These are phyloP conservation scores for Lagenaria siceraria DNA, from an alignment of 306 rosid species.

Conservation along the genomic window DNA sequence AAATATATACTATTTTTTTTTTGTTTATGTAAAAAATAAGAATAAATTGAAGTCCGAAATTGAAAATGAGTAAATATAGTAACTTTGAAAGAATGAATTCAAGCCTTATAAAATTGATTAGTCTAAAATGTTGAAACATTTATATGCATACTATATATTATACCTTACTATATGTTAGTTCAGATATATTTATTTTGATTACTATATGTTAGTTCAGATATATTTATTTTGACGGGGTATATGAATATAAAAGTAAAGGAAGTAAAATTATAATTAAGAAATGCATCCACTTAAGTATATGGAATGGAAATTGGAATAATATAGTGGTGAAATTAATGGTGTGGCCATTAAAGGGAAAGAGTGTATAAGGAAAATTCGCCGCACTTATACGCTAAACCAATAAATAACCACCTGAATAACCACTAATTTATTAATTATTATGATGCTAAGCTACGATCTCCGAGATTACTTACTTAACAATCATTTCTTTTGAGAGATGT, in stretches of 20 bases:
- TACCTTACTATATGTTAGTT: too few relatives aligned
- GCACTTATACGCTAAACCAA: constrained; percentile 1
- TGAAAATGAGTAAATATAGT: too few relatives aligned
- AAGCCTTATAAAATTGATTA: too few relatives aligned
- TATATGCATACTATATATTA: too few relatives aligned
- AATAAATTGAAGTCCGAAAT: too few relatives aligned
- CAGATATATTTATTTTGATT: too few relatives aligned
- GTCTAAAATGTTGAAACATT: too few relatives aligned
- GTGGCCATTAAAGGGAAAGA: not conserved
- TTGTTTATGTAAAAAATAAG: not conserved
- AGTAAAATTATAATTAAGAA: not conserved
- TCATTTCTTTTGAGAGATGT: not conserved
- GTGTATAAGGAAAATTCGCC: not conserved
- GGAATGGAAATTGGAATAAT: not conserved
- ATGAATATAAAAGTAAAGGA: not conserved
- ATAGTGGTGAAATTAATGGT: not conserved
- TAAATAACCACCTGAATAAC: not conserved
- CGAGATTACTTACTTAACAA: not conserved
- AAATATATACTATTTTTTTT: not conserved
- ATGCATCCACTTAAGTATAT: not conserved
- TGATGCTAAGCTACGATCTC: not conserved
- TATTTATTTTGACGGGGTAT: too few relatives aligned
- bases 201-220: too few relatives aligned
- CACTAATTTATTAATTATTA: not conserved
- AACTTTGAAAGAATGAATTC: too few relatives aligned